Base-by-base conservation (phyloP, 352 stramenopile genomes). In the Phytophthora pluvialis region DNA sequence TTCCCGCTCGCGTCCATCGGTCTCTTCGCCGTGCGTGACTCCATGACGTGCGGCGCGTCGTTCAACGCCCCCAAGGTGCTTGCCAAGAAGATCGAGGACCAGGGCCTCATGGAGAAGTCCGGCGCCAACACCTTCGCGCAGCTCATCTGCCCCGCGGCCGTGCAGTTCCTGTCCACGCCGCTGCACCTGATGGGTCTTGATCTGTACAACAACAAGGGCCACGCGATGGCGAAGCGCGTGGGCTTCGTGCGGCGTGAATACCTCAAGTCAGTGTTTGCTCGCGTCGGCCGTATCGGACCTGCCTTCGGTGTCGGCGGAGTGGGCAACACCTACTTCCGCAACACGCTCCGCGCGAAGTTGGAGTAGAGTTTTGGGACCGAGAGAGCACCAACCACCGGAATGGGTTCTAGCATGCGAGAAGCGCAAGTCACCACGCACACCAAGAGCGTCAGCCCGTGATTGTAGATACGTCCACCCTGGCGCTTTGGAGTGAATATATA, bases 271-370 rank as follows among this genome's bases (percentile, higher is more conserved):
- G 88, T 89, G 1, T 29, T 85, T 8, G 90, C 90, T 18, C 85
- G 91, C 35, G 90, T 97, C 33, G 86, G 73, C 1, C 89, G 91
- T 39, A 97, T 97, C 45, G 89, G 87, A 16, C 91, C 91, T 38
- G 91, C 91, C 5, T 97, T 97, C 59, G 91, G 91, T 15, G 87
- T 97, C 52, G 91, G 91, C 4, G 90, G 91, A 28, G 83, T 97
- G 36, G 88, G 90, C 54, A 97, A 97, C 75, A 80, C 59, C 18
- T 86, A 80, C 72, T 89, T 81, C 58, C 80, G 83, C 35, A 73
- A 87, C 35, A 52, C 57, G 2, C 64, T 92, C 29, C 79, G 79
- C 13, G 63, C 57, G 12, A 70, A 72, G 15, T 52, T 90, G 26
- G 65, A 73, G 12, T 86, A 69, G 72, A 72, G 9, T 42, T 29